phyloP scores from a whole-genome alignment of 148 eudicot species.

The Gaultheria prostrata region DNA sequence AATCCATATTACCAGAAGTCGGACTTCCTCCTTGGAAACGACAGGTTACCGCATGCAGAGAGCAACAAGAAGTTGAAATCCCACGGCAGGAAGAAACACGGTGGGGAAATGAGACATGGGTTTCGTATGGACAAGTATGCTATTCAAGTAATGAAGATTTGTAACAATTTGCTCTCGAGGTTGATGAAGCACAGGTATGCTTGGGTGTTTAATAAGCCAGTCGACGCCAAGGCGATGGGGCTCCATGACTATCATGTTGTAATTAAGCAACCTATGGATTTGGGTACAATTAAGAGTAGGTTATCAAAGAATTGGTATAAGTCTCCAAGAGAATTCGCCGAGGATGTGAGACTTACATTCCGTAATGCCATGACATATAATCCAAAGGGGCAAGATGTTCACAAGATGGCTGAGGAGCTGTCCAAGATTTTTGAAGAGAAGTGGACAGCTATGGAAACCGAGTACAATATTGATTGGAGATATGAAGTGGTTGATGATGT shows the following conservation, averaged over 20 bases:
- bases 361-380: slow-evolving; percentile 39
- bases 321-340: slow-evolving; percentile 30
- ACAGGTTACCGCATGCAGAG: slow-evolving; percentile 63
- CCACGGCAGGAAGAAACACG: slow-evolving; percentile 36
- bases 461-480: slow-evolving; percentile 28
- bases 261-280: slow-evolving; percentile 38
- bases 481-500: slow-evolving; percentile 51
- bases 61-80: slow-evolving; percentile 59
- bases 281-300: slow-evolving; percentile 33
- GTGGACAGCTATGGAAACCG: slow-evolving; percentile 24
- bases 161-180: slow-evolving; percentile 24
- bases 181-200: slow-evolving; percentile 37
- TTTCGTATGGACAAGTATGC: slow-evolving; percentile 44
- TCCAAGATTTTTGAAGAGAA: slow-evolving; percentile 27
- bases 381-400: slow-evolving; percentile 34
- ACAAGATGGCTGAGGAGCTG: slow-evolving; percentile 31
- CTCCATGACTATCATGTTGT: slow-evolving; percentile 33
- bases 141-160: slow-evolving; percentile 43
- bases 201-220: slow-evolving; percentile 42
- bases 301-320: slow-evolving; percentile 30
- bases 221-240: slow-evolving; percentile 24
- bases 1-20: slow-evolving; percentile 69
- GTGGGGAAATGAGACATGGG: slow-evolving; percentile 38
- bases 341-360: slow-evolving; percentile 35
- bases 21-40: slow-evolving; percentile 76